Evolutionary conservation across 805 yeast genomes (phyloP).

Genomic region (Wickerhamiella spandovensis): DNA sequence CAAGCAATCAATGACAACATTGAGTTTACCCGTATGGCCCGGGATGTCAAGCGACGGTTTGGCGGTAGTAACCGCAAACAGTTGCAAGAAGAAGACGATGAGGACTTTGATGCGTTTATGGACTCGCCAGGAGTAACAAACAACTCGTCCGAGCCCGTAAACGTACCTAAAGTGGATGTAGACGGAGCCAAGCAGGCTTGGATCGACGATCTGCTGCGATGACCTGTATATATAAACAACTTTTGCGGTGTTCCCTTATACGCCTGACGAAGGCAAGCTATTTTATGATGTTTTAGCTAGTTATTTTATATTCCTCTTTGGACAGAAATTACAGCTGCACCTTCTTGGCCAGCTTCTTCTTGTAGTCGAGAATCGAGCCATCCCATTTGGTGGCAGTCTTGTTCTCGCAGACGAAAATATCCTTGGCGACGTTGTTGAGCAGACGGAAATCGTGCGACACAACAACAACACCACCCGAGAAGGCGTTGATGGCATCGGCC

Average conservation of each 20-base stretch:
- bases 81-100: slow-evolving; percentile 15
- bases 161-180: background rate
- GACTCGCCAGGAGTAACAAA: slow-evolving; percentile 4
- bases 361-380: slow-evolving; percentile 78
- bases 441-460: slow-evolving; percentile 98
- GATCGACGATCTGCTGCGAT: slow-evolving; percentile 7
- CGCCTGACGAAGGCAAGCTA: too few species aligned
- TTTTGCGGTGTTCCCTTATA: too few species aligned
- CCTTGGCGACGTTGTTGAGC: slow-evolving; percentile 93
- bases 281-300: background rate
- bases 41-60: slow-evolving; percentile 4
- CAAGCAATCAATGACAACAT: slow-evolving; percentile 1
- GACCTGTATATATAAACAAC: background rate
- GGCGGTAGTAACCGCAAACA: slow-evolving; percentile 1
- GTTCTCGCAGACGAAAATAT: slow-evolving; percentile 90
- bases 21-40: slow-evolving; percentile 1
- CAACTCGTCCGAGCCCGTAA: background rate
- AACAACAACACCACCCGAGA: slow-evolving; percentile 96
- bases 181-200: slow-evolving; percentile 8
- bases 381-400: slow-evolving; percentile 96
- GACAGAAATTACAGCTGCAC: slow-evolving; percentile 27
- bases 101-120: slow-evolving; percentile 19
- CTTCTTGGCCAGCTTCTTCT: slow-evolving; percentile 84
- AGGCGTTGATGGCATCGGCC: slow-evolving; percentile 88
- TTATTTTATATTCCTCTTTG: background rate